These are phyloP conservation scores for Pseudogymnoascus pannorum DNA, from an alignment of 2,329 filamentous ascomycete genomes.

Conservation along the genomic window DNA sequence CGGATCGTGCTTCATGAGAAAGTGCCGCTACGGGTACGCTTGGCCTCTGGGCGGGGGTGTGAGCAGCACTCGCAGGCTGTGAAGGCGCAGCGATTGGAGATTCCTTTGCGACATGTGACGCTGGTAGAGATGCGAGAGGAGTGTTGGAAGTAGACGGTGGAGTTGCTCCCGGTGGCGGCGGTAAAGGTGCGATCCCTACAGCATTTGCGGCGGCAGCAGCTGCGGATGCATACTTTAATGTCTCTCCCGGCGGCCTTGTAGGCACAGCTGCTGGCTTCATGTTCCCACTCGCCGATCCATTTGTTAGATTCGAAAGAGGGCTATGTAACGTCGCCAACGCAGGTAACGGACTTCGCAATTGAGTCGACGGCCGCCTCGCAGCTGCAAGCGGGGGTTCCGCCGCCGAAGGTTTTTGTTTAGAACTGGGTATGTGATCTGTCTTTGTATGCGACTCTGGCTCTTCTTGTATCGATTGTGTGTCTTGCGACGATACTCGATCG, in stretches of 20 bases:
- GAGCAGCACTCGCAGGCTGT: constrained; percentile 35
- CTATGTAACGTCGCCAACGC: constrained; percentile 83
- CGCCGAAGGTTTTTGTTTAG: constrained; percentile 44
- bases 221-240: constrained; percentile 92
- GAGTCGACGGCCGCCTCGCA: constrained; percentile 70
- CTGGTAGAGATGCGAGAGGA: constrained; percentile 33
- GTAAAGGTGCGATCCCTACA: constrained; percentile 87
- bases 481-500: constrained; percentile 90
- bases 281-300: constrained; percentile 48
- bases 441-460: constrained; percentile 58
- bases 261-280: constrained; percentile 95
- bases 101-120: constrained; percentile 46
- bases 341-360: constrained; percentile 91
- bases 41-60: constrained; percentile 30
- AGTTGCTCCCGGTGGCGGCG: constrained; percentile 70
- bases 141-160: constrained; percentile 40
- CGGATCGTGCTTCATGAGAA: constrained; percentile 33
- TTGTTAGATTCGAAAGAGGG: constrained; percentile 55
- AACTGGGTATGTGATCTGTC: constrained; percentile 36
- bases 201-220: constrained; percentile 89
- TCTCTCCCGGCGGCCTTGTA: constrained; percentile 76
- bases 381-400: constrained; percentile 50
- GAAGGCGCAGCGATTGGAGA: constrained; percentile 46
- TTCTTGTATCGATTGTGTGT: constrained; percentile 85
- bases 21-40: constrained; percentile 27